These are phyloP conservation scores for Solidago caesia DNA, from an alignment of 129 eudicot genomes.

Conservation along the genomic window DNA sequence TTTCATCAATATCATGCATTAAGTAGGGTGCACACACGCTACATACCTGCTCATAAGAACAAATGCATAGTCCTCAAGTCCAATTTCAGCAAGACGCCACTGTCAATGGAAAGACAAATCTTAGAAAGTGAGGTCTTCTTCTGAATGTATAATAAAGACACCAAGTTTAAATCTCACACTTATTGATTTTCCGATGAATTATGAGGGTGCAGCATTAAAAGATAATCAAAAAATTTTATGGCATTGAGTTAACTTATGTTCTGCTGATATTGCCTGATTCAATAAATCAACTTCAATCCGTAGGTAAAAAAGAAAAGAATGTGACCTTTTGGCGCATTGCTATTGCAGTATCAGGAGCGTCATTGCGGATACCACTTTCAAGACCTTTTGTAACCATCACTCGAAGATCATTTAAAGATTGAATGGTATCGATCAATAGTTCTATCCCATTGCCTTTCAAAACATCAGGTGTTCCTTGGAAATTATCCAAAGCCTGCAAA, in stretches of 20 bases:
- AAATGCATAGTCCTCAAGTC: conserved; percentile 95
- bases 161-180: not conserved
- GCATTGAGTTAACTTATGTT: not conserved
- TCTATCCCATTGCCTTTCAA: conserved; percentile 43
- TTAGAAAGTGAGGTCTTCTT: conserved; percentile 18
- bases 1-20: conserved; percentile 1
- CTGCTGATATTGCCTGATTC: not conserved
- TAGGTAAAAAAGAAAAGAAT: not conserved
- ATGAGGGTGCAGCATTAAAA: not conserved
- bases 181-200: not conserved
- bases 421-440: conserved; percentile 48
- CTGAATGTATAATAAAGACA: not conserved
- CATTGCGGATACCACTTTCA: conserved; percentile 93
- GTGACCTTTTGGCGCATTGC: conserved; percentile 98
- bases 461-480: conserved; percentile 37
- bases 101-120: conserved; percentile 30
- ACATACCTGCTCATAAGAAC: conserved; percentile 91
- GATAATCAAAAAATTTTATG: not conserved
- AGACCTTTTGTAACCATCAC: conserved; percentile 74
- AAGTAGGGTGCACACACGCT: not conserved
- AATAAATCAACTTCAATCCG: not conserved
- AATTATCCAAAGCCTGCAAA: conserved; percentile 67
- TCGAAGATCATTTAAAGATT: conserved; percentile 59
- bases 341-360: conserved; percentile 90
- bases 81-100: conserved; percentile 99